Percentiles rank a stretch among this genome's conserved stretches.
Evolutionary conservation across 1,139 yeast genomes (phyloP).

Genomic region (Pichia terricola): DNA sequence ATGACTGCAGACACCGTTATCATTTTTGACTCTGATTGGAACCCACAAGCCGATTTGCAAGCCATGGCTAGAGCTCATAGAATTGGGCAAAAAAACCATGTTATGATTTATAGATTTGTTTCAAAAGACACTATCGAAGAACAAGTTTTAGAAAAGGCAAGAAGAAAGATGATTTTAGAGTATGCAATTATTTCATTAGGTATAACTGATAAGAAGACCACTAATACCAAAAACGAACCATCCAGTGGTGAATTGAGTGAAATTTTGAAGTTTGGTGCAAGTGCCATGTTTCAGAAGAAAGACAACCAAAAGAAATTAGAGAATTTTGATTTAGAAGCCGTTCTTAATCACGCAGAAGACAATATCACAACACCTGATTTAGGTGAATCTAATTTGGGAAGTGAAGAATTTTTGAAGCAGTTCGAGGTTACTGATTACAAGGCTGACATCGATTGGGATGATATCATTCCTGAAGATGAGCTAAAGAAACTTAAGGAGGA

Average conservation of each 20-base stretch:
- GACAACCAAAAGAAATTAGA: slow-evolving; percentile 94
- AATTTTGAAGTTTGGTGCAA: slow-evolving; percentile 95
- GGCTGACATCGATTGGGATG: slow-evolving; percentile 99
- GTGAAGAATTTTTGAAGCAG: slow-evolving; percentile 94
- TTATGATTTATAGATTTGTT: slow-evolving; percentile 91
- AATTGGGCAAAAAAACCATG: slow-evolving; percentile 97
- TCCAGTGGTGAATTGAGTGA: slow-evolving; percentile 79
- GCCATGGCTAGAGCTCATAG: slow-evolving; percentile 99
- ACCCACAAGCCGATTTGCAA: slow-evolving; percentile 96
- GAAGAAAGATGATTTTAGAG: slow-evolving; percentile 95
- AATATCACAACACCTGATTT: slow-evolving; percentile 93
- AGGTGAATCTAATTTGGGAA: slow-evolving; percentile 94
- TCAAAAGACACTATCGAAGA: slow-evolving; percentile 97
- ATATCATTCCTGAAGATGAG: slow-evolving; percentile 94
- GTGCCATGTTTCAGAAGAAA: slow-evolving; percentile 81
- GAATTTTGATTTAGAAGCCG: slow-evolving; percentile 91
- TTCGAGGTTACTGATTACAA: slow-evolving; percentile 98
- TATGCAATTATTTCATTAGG: slow-evolving; percentile 96
- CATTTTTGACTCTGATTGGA: slow-evolving; percentile 98
- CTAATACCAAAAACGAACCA: slow-evolving; percentile 56
- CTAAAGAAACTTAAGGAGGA: slow-evolving; percentile 81
- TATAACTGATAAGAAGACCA: slow-evolving; percentile 65
- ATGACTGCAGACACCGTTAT: slow-evolving; percentile 99
- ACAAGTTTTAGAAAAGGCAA: slow-evolving; percentile 90
- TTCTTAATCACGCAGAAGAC: slow-evolving; percentile 93